Base-by-base conservation (phyloP, 495 filamentous ascomycete genomes). In the Articulospora tetracladia region DNA sequence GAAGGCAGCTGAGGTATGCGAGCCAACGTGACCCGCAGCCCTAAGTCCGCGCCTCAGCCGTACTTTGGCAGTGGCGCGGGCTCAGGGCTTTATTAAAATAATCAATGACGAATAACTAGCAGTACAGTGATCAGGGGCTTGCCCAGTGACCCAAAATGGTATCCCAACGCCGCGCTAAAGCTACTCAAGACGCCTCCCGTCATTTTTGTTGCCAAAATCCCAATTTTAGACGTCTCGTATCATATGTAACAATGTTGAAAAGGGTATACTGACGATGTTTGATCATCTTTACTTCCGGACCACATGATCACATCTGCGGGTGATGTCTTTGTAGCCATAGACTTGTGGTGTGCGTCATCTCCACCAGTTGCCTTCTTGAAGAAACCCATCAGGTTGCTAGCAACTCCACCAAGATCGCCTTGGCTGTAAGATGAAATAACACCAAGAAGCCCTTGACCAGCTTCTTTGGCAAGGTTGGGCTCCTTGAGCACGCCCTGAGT, bases 241-340 rank as follows among this genome's bases (percentile, higher is more conserved):
- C 23, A 30, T 26, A 26, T 50, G 34, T 48, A 60, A 55, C 34
- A 56, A 30, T 23, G 26, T 34, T 55, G 10, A 50, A 63, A 66
- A 66, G 71, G 72, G 69, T 72, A 73, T 72, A 86, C 88, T 74
- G 78, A 91, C 88, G 90, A 92, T 63, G 93, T 98, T 75, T 98
- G 94, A 57, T 87, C 85, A 72, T 98, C 94, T 72, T 97, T 97
- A 75, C 90, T 95, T 28, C 94, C 94, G 44, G 89, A 93, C 85
- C 92, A 95, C 91, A 97, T 97, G 70, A 98, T 83, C 26, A 98
- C 94, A 77, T 98, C 94, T 26, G 94, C 94, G 12, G 91, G 87
- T 51, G 89, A 93, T 13, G 94, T 98, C 77, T 97, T 97, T 20
- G 93, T 97, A 56, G 89, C 83, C 68, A 91, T 76, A 60, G 89